A percentile compares a stretch with the other conserved stretches of the same genome.
phyloP scores from a whole-genome alignment of 2,329 filamentous ascomycete genomes.

The Apiospora aurea region DNA sequence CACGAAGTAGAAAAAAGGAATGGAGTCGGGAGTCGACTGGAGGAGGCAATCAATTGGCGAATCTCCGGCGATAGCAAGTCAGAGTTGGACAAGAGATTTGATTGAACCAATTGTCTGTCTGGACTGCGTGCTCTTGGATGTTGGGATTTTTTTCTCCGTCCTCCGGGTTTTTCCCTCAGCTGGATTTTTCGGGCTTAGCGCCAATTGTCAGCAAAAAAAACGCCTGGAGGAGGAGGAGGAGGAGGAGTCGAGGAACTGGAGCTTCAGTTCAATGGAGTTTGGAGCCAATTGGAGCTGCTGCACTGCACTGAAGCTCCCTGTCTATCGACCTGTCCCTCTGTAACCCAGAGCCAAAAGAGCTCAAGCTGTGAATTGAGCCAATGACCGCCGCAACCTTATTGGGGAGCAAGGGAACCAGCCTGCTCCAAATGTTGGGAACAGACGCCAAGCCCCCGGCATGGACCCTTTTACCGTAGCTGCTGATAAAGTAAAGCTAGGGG shows the following conservation, averaged over 20 bases:
- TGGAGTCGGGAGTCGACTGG: neutral
- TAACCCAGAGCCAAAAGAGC: neutral
- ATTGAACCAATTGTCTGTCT: conserved; percentile 8
- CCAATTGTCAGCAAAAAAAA: neutral
- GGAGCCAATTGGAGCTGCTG: neutral
- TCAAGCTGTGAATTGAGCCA: neutral
- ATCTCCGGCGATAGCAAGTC: conserved; percentile 18
- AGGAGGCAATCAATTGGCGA: conserved; percentile 18
- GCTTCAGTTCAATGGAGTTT: neutral
- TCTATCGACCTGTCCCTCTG: neutral
- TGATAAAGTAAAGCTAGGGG: neutral
- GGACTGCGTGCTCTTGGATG: neutral
- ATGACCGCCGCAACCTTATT: neutral
- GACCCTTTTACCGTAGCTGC: neutral
- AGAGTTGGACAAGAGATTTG: conserved; percentile 19
- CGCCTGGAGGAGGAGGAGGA: neutral
- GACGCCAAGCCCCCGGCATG: conserved; percentile 8
- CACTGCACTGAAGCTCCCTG: neutral
- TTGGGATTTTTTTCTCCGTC: conserved; percentile 23
- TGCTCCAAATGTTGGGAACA: conserved; percentile 12
- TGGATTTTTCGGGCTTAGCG: conserved; percentile 21
- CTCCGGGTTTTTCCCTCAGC: conserved; percentile 22
- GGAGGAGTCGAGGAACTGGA: no score
- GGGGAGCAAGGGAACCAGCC: neutral
- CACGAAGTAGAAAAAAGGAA: conserved; percentile 11